Conservation (phyloP, 768 basidiomycete species). For the Lactarius sanguifluus region DNA sequence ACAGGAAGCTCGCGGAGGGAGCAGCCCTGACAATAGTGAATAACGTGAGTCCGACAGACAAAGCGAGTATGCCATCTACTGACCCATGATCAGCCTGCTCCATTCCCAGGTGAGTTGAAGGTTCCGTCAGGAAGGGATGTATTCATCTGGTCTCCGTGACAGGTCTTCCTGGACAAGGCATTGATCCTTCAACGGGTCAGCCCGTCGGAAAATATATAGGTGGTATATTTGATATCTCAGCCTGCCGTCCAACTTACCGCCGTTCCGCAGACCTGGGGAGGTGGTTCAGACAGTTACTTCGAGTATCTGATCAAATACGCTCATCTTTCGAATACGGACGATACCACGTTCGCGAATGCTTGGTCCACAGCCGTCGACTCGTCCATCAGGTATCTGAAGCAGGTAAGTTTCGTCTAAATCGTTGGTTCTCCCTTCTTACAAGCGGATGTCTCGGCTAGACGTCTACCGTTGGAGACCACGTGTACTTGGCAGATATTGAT, state of each 20-base stretch:
- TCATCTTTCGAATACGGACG: conserved; percentile 62
- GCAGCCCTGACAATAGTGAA: conserved; percentile 52
- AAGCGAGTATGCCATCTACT: background rate
- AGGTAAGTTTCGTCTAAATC: conserved; percentile 39
- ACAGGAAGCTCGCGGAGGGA: conserved; percentile 50
- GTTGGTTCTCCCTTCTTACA: background rate
- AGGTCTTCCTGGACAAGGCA: conserved; percentile 58
- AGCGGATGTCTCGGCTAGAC: conserved; percentile 39
- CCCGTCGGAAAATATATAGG: conserved; percentile 57
- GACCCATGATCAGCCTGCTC: conserved; percentile 34
- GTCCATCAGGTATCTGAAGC: conserved; percentile 59
- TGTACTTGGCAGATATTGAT: conserved; percentile 68
- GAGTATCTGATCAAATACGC: conserved; percentile 76
- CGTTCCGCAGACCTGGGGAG: conserved; percentile 56
- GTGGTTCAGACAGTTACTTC: conserved; percentile 72
- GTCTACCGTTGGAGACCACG: conserved; percentile 60
- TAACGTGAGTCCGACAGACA: conserved; percentile 35
- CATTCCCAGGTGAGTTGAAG: conserved; percentile 22
- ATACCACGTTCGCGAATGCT: conserved; percentile 58
- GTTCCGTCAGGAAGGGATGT: background rate
- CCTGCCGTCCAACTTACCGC: background rate
- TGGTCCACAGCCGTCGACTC: conserved; percentile 73
- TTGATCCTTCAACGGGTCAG: conserved; percentile 54
- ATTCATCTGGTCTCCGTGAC: conserved; percentile 27
- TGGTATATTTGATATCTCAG: conserved; percentile 2